Base-by-base conservation (phyloP, 768 basidiomycete species). In the Leccinum truebloodii region DNA sequence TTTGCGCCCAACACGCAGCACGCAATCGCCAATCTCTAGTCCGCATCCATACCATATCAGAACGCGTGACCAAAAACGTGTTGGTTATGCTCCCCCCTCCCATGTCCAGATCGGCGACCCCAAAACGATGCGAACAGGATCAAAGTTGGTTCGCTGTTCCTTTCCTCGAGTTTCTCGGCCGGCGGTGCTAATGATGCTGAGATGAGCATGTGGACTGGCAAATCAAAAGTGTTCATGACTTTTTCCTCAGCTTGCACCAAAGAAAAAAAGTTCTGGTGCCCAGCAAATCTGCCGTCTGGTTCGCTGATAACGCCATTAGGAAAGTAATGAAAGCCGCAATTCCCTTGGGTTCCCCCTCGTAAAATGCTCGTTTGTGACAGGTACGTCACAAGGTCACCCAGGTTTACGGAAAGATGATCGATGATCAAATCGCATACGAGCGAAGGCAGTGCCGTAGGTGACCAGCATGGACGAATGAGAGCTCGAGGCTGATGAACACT, bases 281-380 rank as follows among this genome's bases (percentile, higher is more conserved):
- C 50, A 22, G 59, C 41, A 59, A 49, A 66, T 58, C 60, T 60
- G 62, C 53, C 57, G 52, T 53, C 61, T n/a, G 52, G 59, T 44
- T 48, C 55, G 63, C 32, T 52, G 62, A 64, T 68, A 70, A 67
- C 58, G 59, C 61, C 63, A 61, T 63, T 55, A 58, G 61, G 67
- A 67, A 68, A 26, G 62, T 55, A 54, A 41, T 58, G 39, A 26
- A 51, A 37, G 37, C 46, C 56, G 54, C n/a, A 44, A 67, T 57
- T 37, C 59, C 59, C 54, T 56, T 35, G 34, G 60, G 48, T 41
- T 46, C 59, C 55, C 35, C 20, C 55, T 58, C 60, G 13, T 65
- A 61, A 48, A 53, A 55, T 41, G 46, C 28, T 53, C 6, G 55
- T 32, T 56, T 59, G 50, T 63, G 66, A 63, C 65, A 61, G 54